Conservation (phyloP, 2,329 filamentous ascomycete species). For the Ceratocystis cubensis region DNA sequence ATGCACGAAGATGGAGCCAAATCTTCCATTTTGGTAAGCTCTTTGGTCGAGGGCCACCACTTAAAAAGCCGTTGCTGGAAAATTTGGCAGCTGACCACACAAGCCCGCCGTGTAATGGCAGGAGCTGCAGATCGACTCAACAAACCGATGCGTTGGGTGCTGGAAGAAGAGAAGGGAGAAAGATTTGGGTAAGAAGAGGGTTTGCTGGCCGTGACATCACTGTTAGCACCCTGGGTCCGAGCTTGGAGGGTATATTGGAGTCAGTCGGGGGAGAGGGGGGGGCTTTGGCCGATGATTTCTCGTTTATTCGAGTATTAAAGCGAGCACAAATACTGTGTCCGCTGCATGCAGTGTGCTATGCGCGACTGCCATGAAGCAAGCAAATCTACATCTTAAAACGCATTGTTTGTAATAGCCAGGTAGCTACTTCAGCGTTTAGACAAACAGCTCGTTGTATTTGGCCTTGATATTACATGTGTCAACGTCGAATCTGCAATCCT, state of each 20-base stretch:
- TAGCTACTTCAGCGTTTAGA: not conserved
- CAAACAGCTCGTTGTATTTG: not conserved
- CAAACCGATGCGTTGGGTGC: not conserved
- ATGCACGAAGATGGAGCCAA: conserved; percentile 16
- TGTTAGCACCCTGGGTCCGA: not conserved
- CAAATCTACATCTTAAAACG: not conserved
- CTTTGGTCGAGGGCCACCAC: not conserved
- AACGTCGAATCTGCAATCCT: conserved; percentile 7
- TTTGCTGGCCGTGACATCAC: not conserved
- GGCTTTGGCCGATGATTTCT: not conserved
- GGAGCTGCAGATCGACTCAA: not conserved
- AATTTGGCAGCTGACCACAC: conserved; percentile 2
- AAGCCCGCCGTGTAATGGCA: not conserved
- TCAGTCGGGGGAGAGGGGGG: not conserved
- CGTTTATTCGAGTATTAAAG: not conserved
- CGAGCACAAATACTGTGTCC: not conserved
- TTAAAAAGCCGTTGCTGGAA: not conserved
- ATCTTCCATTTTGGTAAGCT: not conserved
- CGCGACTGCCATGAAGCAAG: not conserved
- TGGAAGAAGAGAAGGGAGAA: not conserved
- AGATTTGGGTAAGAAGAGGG: not conserved
- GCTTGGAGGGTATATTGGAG: conserved; percentile 3
- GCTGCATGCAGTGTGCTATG: not conserved
- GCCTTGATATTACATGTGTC: not conserved
- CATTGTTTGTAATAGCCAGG: not conserved